phyloP scores from a whole-genome alignment of 371 early-diverging fungal genomes.

The Quaeritorhiza haematococci region DNA sequence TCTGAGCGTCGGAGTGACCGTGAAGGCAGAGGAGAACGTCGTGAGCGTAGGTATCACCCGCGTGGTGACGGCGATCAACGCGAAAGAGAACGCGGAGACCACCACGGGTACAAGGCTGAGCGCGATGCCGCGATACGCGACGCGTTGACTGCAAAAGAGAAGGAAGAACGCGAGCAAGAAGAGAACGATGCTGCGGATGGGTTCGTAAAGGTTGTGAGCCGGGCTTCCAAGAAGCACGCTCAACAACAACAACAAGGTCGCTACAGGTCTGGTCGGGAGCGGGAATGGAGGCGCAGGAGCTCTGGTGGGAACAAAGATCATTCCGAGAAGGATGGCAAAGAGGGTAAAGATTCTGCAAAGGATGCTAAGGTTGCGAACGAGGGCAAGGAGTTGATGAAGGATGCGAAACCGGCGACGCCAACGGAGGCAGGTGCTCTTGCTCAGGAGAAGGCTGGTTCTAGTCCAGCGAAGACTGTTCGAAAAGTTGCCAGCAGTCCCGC shows the following conservation, averaged over 20 bases:
- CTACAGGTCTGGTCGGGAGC: too few species aligned
- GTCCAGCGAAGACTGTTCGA: neutral
- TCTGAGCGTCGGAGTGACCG: slow-evolving; percentile 10
- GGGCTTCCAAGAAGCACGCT: too few species aligned
- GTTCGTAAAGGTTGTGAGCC: slow-evolving; percentile 29
- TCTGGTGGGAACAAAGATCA: neutral
- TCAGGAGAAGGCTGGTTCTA: slow-evolving; percentile 1
- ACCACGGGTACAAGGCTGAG: neutral
- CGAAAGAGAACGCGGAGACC: too few species aligned
- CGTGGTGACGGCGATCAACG: too few species aligned
- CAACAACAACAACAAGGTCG: too few species aligned
- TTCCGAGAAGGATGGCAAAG: neutral
- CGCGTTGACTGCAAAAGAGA: too few species aligned
- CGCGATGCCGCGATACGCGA: too few species aligned
- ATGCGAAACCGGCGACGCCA: too few species aligned
- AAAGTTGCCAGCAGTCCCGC: slow-evolving; percentile 1
- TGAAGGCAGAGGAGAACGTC: slow-evolving; percentile 7
- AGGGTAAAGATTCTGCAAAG: neutral
- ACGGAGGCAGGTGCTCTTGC: neutral
- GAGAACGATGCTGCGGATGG: slow-evolving; percentile 22
- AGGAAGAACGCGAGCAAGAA: slow-evolving; percentile 12
- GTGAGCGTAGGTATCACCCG: too few species aligned
- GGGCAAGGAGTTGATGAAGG: too few species aligned
- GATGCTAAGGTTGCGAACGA: too few species aligned
- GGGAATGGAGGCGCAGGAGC: too few species aligned